A percentile compares a stretch with the other conserved stretches of the same genome.
phyloP scores from a whole-genome alignment of 306 rosid species.

The Cicer arietinum region DNA sequence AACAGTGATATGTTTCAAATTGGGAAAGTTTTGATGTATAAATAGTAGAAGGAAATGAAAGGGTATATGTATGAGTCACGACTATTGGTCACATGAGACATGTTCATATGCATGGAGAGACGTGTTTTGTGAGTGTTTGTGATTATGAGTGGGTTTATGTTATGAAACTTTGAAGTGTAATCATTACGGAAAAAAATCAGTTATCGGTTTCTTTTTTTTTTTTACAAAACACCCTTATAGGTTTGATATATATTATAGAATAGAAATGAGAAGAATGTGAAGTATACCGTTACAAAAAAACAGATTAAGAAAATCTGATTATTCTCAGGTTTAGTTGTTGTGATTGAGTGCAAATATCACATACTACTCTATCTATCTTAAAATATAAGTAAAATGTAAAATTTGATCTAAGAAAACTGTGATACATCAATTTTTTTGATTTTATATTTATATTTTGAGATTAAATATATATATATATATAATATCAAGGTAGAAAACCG shows the following conservation, averaged over 20 bases:
- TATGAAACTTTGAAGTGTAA: background rate
- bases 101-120: background rate
- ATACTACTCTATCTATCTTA: no score
- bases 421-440: no score
- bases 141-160: background rate
- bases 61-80: background rate
- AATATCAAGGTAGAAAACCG: no score
- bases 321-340: no score
- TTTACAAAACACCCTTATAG: background rate
- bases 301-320: no score
- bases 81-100: slow-evolving; percentile 8
- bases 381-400: no score
- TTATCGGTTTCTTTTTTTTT: background rate
- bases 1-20: background rate
- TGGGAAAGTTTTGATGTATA: background rate
- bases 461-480: no score
- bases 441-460: no score
- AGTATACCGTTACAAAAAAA: no score
- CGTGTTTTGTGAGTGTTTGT: background rate
- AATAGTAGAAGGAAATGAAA: background rate
- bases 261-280: no score
- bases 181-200: background rate
- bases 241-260: background rate
- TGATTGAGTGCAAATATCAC: no score
- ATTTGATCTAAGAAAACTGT: no score